These are phyloP conservation scores for Ustilago esculenta DNA, from an alignment of 1,284 basidiomycete genomes.

Conservation along the genomic window DNA sequence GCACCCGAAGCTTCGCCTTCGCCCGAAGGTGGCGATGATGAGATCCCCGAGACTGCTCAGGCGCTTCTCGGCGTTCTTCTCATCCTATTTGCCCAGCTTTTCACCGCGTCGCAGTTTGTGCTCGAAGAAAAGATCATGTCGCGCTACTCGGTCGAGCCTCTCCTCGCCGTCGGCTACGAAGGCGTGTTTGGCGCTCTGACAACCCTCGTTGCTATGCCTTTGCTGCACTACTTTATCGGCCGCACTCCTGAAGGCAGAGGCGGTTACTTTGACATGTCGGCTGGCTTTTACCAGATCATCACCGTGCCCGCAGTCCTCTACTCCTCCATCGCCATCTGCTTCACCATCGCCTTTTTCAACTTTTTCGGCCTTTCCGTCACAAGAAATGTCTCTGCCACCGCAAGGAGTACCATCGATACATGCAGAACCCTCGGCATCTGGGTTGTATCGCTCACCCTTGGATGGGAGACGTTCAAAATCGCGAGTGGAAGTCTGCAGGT, in stretches of 20 bases:
- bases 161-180: conserved; percentile 92
- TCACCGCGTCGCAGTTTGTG: conserved; percentile 90
- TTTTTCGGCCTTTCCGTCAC: conserved; percentile 94
- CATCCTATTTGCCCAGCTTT: conserved; percentile 94
- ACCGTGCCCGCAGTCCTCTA: conserved; percentile 80
- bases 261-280: conserved; percentile 88
- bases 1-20: conserved; percentile 25
- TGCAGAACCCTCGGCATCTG: conserved; percentile 92
- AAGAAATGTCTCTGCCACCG: conserved; percentile 68
- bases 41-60: conserved; percentile 49
- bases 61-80: conserved; percentile 78
- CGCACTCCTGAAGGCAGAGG: conserved; percentile 72
- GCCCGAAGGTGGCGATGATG: conserved; percentile 39
- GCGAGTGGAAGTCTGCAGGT: conserved; percentile 87
- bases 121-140: conserved; percentile 86
- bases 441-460: conserved; percentile 67
- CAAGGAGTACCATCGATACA: conserved; percentile 81
- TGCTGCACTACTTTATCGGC: conserved; percentile 72
- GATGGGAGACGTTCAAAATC: conserved; percentile 89
- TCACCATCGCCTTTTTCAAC: conserved; percentile 88
- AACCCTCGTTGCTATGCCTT: conserved; percentile 78
- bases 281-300: conserved; percentile 89
- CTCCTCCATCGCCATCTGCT: conserved; percentile 74
- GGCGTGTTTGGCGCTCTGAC: conserved; percentile 88
- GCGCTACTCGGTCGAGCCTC: conserved; percentile 85